phyloP scores from a whole-genome alignment of 1,284 basidiomycete genomes.

The Trichosporon sp. region DNA sequence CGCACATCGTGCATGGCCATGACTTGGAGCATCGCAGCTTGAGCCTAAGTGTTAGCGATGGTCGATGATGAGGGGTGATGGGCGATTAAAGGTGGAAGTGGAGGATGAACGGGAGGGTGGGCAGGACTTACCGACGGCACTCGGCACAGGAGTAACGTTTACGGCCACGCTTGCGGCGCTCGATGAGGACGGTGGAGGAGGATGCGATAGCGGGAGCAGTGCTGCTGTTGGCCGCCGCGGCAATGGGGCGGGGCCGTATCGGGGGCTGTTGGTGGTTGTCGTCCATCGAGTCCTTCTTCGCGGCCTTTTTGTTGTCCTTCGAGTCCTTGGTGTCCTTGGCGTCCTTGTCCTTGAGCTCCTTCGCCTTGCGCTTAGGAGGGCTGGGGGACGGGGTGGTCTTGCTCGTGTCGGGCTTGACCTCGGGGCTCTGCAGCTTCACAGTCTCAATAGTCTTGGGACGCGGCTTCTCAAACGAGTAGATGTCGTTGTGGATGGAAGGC shows the following conservation, averaged over 20 bases:
- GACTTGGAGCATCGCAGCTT: conserved; percentile 33
- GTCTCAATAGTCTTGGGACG: neutral
- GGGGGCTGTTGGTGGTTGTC: conserved; percentile 13
- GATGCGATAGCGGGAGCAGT: conserved; percentile 6
- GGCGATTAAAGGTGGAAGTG: neutral
- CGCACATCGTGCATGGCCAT: conserved; percentile 35
- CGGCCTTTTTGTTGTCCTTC: neutral
- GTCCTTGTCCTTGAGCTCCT: conserved; percentile 10
- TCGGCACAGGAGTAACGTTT: conserved; percentile 32
- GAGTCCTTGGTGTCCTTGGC: neutral
- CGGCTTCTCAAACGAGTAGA: neutral
- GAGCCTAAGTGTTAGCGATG: conserved; percentile 22
- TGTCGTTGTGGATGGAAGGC: neutral
- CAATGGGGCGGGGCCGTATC: conserved; percentile 8
- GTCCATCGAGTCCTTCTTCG: conserved; percentile 6
- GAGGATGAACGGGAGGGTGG: neutral
- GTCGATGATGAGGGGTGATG: neutral
- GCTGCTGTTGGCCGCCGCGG: conserved; percentile 1
- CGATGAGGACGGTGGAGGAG: conserved; percentile 20
- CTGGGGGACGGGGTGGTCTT: neutral
- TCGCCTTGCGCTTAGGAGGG: conserved; percentile 3
- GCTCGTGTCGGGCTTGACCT: neutral
- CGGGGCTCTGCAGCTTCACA: neutral
- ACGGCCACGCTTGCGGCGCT: conserved; percentile 25
- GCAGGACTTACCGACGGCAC: conserved; percentile 30